Evolutionary conservation across 345 rosid species (phyloP), one percentile per base, ranked within the genome.

Genomic region (Combretum micranthum): DNA sequence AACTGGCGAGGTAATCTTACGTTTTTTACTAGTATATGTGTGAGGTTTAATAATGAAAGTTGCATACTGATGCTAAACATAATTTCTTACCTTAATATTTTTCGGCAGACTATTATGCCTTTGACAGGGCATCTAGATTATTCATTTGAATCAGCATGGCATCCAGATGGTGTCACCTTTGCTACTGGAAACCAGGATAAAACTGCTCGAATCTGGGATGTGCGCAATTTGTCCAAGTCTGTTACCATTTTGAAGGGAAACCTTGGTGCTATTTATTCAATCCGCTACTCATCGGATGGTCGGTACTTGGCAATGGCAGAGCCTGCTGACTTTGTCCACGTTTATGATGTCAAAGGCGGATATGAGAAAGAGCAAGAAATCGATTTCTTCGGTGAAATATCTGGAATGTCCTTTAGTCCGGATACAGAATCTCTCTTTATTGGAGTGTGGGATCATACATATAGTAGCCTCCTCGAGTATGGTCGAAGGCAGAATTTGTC

Each of bases 101-200:
- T 43, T 58, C 44, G 56, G 61, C 78, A 87, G 91, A 73, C 75
- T 3, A 57, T 82, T 4, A 64, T 59, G 52, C 62, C 77, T 3
- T 64, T 87, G 50, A 64, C 45, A 9, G 96, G 92, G 53, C 96
- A 87, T 64, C 48, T 82, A 67, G 92, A 87, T 50, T 84, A 55
- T 75, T 87, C 96, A 1, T 87, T 87, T 77, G 89, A 92, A 62
- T 84, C 96, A 0, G 87, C 87, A 45, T 87, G 95, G 88, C 79
- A 84, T 73, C 95, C 91, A 0, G 70, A 82, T 32, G 91, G 95
- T 23, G 71, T 74, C 62, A 80, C 80, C n/a, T 82, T 87, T 52
- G 85, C 89, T 12, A 87, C 96, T 3, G 92, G 96, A 48, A 87
- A 84, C 72, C 96, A 87, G 62, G 96, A 87, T 70, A 87, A 80